phyloP scores from a whole-genome alignment of 1,139 yeast species.

The Suhomyces maxii region DNA sequence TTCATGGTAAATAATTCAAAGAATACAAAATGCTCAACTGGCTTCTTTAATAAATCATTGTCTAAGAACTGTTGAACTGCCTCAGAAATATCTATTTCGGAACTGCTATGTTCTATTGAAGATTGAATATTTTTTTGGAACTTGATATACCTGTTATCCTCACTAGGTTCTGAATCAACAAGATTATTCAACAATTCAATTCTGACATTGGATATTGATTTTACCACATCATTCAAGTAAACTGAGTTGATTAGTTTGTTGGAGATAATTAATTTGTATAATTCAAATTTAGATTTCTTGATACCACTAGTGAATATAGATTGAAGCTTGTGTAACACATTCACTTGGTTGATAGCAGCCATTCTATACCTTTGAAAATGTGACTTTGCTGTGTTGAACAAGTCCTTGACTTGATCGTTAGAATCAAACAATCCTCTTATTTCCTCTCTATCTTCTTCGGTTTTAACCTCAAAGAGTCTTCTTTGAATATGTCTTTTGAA shows the following conservation, averaged over 20 bases:
- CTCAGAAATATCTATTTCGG: too few relatives aligned
- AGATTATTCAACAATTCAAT: background rate
- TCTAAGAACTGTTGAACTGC: too few relatives aligned
- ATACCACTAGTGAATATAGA: conserved; percentile 2
- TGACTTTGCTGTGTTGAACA: conserved; percentile 20
- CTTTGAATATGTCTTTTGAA: conserved; percentile 39
- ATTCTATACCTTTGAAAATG: conserved; percentile 25
- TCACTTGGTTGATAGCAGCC: conserved; percentile 25
- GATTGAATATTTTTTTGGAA: too few relatives aligned
- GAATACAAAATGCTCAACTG: conserved; percentile 31
- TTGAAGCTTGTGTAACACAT: conserved; percentile 23
- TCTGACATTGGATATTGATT: background rate
- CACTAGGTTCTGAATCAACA: background rate
- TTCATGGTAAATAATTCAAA: conserved; percentile 40
- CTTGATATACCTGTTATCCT: too few relatives aligned
- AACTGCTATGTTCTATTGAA: too few relatives aligned
- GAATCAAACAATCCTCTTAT: conserved; percentile 21
- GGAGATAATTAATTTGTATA: conserved; percentile 30
- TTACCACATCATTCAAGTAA: conserved; percentile 12
- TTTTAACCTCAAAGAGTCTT: conserved; percentile 7
- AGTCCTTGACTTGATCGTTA: conserved; percentile 18
- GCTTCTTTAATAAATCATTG: conserved; percentile 20
- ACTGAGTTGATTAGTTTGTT: conserved; percentile 18
- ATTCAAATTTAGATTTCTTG: conserved; percentile 27
- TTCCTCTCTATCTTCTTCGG: conserved; percentile 14